Evolutionary conservation across 345 rosid genomes (phyloP).

Genomic region (Pistacia integerrima): DNA sequence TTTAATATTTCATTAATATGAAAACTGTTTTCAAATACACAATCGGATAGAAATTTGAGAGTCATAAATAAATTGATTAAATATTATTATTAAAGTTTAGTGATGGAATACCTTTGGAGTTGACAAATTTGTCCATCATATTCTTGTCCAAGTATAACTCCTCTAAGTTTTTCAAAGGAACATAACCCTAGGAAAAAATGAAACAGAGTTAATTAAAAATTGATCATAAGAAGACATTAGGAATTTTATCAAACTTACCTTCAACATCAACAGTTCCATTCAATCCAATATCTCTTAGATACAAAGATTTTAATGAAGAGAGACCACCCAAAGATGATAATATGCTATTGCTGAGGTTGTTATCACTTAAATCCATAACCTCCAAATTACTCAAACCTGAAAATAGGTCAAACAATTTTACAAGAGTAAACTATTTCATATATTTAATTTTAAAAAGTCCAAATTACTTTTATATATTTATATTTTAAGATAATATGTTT

Average conservation of each 20-base stretch:
- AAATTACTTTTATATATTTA: no score
- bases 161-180: constrained; percentile 10
- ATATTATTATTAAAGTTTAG: no score
- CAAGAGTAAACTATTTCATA: no score
- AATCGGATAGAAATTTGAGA: no score
- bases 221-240: not conserved
- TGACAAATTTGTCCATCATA: no score
- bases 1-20: no score
- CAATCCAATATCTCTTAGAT: not conserved
- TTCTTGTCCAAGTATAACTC: not conserved
- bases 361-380: not conserved
- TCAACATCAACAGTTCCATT: constrained; percentile 3
- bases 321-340: constrained; percentile 8
- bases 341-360: not conserved
- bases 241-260: constrained; percentile 7
- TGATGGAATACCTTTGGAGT: no score
- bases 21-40: no score
- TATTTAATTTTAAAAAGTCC: no score
- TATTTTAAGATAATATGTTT: no score
- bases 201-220: not conserved
- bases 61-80: no score
- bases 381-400: not conserved
- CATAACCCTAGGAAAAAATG: not conserved
- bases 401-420: no score
- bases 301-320: constrained; percentile 5